Evolutionary conservation across 73 alveolate species (phyloP).

Genomic region (Paraurostyla sp.): DNA sequence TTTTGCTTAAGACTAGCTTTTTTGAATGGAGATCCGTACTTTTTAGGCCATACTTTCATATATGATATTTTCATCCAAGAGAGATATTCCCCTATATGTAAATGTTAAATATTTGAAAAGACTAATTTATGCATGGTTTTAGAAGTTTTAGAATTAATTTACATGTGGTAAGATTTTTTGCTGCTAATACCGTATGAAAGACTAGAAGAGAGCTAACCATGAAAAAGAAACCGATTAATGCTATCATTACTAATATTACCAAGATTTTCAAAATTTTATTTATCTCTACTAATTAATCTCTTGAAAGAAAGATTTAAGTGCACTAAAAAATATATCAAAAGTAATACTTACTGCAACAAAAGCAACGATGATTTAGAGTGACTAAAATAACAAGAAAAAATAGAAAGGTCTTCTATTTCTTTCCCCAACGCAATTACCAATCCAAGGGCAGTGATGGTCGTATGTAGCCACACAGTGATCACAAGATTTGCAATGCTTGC

Average conservation of each 20-base stretch:
- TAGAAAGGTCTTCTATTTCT: conserved; percentile 52
- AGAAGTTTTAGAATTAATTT: too few relatives aligned
- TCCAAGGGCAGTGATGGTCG: conserved; percentile 88
- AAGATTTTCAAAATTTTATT: not conserved
- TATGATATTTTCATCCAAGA: conserved; percentile 78
- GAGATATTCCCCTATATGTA: conserved; percentile 68
- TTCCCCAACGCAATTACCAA: conserved; percentile 79
- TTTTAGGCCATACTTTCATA: conserved; percentile 79
- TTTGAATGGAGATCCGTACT: conserved; percentile 75
- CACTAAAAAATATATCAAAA: not conserved
- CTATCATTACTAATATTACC: not conserved
- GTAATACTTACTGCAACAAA: not conserved
- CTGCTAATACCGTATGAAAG: conserved; percentile 55
- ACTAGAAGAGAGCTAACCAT: conserved; percentile 56
- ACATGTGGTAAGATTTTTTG: conserved; percentile 72
- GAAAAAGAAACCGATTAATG: not conserved
- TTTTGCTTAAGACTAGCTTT: not conserved
- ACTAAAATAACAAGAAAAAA: conserved; percentile 31
- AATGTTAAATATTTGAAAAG: too few relatives aligned
- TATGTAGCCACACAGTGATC: conserved; percentile 88
- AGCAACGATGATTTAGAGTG: conserved; percentile 1
- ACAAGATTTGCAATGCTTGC: conserved; percentile 88
- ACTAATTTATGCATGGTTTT: too few relatives aligned
- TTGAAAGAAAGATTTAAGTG: not conserved
- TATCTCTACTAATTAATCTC: not conserved